Percentiles rank a stretch among this genome's conserved stretches.
Evolutionary conservation across 371 early-diverging fungal species (phyloP).

Genomic region (Furculomyces boomerangus): DNA sequence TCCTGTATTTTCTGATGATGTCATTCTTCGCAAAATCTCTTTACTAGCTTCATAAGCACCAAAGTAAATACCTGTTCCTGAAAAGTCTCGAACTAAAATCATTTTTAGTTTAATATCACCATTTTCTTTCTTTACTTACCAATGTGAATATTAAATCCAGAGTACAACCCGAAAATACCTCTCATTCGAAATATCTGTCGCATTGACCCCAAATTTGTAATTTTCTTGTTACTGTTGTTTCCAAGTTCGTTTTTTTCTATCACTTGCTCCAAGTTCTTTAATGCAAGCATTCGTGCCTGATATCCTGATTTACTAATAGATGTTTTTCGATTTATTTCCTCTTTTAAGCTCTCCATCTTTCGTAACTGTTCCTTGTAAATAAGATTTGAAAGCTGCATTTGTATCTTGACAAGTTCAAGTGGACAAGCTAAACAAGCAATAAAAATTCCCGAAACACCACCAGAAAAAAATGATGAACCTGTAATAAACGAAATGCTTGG

Average conservation of each 20-base stretch:
- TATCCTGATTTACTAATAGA: not conserved
- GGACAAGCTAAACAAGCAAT: constrained; percentile 53
- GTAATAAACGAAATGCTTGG: constrained; percentile 17
- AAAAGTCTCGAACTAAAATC: constrained; percentile 28
- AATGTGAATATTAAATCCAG: constrained; percentile 18
- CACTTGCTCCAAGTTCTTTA: too few species aligned
- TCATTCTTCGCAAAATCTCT: constrained; percentile 28
- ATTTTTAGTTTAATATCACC: not conserved
- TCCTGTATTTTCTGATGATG: constrained; percentile 28
- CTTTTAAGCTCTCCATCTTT: constrained; percentile 5
- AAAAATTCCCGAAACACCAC: constrained; percentile 41
- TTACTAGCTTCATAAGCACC: constrained; percentile 52
- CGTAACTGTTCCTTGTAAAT: constrained; percentile 21
- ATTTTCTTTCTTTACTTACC: constrained; percentile 12
- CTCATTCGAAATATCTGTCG: constrained; percentile 16
- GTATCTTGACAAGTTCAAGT: constrained; percentile 60
- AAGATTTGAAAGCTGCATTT: constrained; percentile 48
- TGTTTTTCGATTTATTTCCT: not conserved
- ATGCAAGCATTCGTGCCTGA: not conserved
- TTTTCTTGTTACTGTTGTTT: not conserved
- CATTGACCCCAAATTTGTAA: constrained; percentile 17
- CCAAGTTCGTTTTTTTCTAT: not conserved
- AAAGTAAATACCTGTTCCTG: constrained; percentile 65
- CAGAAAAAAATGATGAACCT: constrained; percentile 33
- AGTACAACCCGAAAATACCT: constrained; percentile 21